Evolutionary conservation across 305 asterid species (phyloP).

Genomic region (Solanum hybrid): DNA sequence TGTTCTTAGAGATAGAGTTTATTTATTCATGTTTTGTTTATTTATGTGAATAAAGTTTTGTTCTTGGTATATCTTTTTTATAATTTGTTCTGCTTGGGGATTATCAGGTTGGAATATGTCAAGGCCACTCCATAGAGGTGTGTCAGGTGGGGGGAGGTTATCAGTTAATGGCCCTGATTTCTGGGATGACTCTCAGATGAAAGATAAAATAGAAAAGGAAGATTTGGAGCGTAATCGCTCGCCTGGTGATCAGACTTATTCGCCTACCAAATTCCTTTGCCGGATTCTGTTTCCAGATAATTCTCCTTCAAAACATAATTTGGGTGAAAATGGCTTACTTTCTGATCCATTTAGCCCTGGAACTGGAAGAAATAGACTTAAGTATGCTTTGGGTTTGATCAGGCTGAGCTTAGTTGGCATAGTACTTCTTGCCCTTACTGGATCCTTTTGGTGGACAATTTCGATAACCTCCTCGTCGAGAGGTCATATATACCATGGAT

Average conservation of each 20-base stretch:
- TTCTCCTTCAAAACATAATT: slow-evolving; percentile 46
- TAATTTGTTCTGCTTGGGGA: slow-evolving; percentile 21
- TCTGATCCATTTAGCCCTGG: slow-evolving; percentile 67
- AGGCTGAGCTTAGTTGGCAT: slow-evolving; percentile 62
- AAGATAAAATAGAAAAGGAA: slow-evolving; percentile 78
- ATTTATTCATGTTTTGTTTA: not conserved
- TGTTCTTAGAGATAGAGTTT: not conserved
- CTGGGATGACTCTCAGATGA: slow-evolving; percentile 76
- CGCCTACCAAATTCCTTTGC: slow-evolving; percentile 42
- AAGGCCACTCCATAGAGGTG: slow-evolving; percentile 89
- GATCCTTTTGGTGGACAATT: slow-evolving; percentile 92
- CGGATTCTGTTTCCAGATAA: slow-evolving; percentile 45
- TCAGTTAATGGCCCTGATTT: slow-evolving; percentile 44
- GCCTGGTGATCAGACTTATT: slow-evolving; percentile 32
- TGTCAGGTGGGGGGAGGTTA: slow-evolving; percentile 53
- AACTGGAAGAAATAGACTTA: slow-evolving; percentile 48
- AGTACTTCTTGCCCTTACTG: slow-evolving; percentile 72
- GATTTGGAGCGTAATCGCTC: slow-evolving; percentile 41
- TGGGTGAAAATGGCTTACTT: slow-evolving; percentile 52
- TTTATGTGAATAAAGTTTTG: slow-evolving; percentile 5
- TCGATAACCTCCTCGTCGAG: slow-evolving; percentile 62
- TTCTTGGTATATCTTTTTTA: slow-evolving; percentile 5
- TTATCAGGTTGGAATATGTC: slow-evolving; percentile 52
- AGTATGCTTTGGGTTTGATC: slow-evolving; percentile 40
- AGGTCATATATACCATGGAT: slow-evolving; percentile 65